Percentiles rank a stretch among this genome's conserved stretches.
phyloP scores from a whole-genome alignment of 345 rosid genomes.

The Aegle marmelos region DNA sequence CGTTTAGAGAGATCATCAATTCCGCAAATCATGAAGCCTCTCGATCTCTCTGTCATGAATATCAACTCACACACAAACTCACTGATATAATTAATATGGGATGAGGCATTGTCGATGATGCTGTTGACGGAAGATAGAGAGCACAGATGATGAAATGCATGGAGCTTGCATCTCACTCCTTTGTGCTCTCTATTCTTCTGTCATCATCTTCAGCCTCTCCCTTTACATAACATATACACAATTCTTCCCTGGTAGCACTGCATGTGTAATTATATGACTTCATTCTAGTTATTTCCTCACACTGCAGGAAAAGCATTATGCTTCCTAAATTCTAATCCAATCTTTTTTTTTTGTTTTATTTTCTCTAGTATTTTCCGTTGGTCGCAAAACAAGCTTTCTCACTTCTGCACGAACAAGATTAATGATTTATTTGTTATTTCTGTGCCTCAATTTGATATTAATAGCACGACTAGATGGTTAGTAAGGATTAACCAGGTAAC shows the following conservation, averaged over 20 bases:
- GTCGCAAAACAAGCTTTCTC: too few species aligned
- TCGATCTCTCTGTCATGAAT: background rate
- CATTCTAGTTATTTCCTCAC: background rate
- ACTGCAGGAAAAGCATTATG: background rate
- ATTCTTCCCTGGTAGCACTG: background rate
- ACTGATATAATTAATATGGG: background rate
- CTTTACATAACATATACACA: background rate
- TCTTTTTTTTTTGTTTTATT: too few species aligned
- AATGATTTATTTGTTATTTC: too few species aligned
- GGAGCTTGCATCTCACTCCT: constrained; percentile 50
- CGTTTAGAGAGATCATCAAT: background rate
- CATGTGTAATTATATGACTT: background rate
- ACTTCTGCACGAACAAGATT: too few species aligned
- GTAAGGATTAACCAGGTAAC: too few species aligned
- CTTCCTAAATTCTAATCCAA: background rate
- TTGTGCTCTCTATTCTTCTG: constrained; percentile 84
- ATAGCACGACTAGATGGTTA: too few species aligned
- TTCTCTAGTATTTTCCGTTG: too few species aligned
- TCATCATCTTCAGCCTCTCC: constrained; percentile 55
- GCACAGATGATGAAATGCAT: constrained; percentile 64
- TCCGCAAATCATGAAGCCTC: background rate
- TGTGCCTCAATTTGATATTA: too few species aligned
- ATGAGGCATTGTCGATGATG: constrained; percentile 32
- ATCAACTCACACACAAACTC: too few species aligned
- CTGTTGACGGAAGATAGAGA: constrained; percentile 92